Conservation (phyloP, 306 rosid species). For the Gastrolobium villosum region DNA sequence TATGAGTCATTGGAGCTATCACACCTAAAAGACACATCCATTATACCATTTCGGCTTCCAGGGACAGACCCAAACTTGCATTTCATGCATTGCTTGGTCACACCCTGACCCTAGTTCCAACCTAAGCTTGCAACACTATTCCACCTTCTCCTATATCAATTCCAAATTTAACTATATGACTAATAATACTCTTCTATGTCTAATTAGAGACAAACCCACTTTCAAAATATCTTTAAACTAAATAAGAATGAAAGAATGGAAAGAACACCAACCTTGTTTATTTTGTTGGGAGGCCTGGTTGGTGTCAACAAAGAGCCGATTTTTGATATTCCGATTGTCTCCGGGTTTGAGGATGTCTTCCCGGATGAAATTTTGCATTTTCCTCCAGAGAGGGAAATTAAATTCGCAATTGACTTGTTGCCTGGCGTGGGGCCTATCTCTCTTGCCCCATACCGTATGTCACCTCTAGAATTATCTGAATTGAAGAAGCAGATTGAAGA, state of each 20-base stretch:
- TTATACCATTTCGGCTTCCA: slow-evolving; percentile 83
- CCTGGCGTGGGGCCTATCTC: too few species aligned
- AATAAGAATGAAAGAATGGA: not conserved
- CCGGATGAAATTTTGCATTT: too few species aligned
- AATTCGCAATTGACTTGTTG: too few species aligned
- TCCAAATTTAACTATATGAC: not conserved
- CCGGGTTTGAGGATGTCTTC: too few species aligned
- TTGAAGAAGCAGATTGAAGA: too few species aligned
- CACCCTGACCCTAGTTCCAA: slow-evolving; percentile 52
- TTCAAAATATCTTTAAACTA: too few species aligned
- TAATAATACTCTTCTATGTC: not conserved
- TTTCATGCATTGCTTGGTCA: slow-evolving; percentile 52
- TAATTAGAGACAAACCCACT: not conserved
- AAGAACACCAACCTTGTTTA: slow-evolving; percentile 57
- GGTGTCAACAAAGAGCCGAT: too few species aligned
- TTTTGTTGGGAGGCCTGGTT: too few species aligned
- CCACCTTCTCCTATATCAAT: slow-evolving; percentile 65
- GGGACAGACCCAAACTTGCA: slow-evolving; percentile 72
- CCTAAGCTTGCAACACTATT: slow-evolving; percentile 67
- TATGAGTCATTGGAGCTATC: slow-evolving; percentile 86
- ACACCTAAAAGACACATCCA: slow-evolving; percentile 75
- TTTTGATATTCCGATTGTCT: too few species aligned
- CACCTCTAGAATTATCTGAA: too few species aligned
- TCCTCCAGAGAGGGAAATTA: too few species aligned
- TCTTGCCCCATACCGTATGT: too few species aligned